A percentile compares a stretch with the other conserved stretches of the same genome.
Conservation (phyloP, 73 alveolate genomes). For the Stentor coeruleus region DNA sequence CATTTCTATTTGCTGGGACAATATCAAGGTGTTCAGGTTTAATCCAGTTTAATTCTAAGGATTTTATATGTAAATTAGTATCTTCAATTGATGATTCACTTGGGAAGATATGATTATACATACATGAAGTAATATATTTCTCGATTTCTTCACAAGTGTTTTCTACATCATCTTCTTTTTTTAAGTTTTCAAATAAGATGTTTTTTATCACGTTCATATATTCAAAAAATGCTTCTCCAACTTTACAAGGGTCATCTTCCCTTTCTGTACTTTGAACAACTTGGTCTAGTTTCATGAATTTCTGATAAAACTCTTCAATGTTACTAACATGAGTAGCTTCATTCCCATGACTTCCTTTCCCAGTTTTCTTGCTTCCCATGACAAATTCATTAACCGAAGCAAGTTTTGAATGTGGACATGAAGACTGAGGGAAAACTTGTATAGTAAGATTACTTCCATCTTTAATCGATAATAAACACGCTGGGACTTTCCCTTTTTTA, state of each 20-base stretch:
- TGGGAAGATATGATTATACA: slow-evolving; percentile 25
- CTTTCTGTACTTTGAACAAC: not conserved
- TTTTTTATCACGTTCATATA: not conserved
- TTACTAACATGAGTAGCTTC: not conserved
- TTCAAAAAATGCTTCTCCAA: slow-evolving; percentile 16
- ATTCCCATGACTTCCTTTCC: not conserved
- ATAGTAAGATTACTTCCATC: not conserved
- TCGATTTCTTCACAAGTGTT: slow-evolving; percentile 10
- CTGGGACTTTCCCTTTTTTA: slow-evolving; percentile 21
- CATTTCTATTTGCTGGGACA: slow-evolving; percentile 18
- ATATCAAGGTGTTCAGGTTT: slow-evolving; percentile 28
- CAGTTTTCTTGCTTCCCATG: not conserved
- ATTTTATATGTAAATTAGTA: not conserved
- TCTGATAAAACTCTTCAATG: slow-evolving; percentile 13
- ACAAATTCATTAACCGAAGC: slow-evolving; percentile 13
- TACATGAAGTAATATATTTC: slow-evolving; percentile 4
- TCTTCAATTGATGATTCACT: slow-evolving; percentile 6
- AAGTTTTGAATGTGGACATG: slow-evolving; percentile 19
- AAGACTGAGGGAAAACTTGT: not conserved
- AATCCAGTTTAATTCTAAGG: slow-evolving; percentile 4
- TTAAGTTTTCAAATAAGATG: not conserved
- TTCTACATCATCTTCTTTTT: slow-evolving; percentile 1
- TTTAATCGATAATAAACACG: slow-evolving; percentile 14
- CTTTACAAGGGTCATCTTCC: slow-evolving; percentile 14
- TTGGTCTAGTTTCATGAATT: slow-evolving; percentile 19